Base-by-base conservation (phyloP, 1,284 basidiomycete genomes). In the Nidula niveotomentosa region DNA sequence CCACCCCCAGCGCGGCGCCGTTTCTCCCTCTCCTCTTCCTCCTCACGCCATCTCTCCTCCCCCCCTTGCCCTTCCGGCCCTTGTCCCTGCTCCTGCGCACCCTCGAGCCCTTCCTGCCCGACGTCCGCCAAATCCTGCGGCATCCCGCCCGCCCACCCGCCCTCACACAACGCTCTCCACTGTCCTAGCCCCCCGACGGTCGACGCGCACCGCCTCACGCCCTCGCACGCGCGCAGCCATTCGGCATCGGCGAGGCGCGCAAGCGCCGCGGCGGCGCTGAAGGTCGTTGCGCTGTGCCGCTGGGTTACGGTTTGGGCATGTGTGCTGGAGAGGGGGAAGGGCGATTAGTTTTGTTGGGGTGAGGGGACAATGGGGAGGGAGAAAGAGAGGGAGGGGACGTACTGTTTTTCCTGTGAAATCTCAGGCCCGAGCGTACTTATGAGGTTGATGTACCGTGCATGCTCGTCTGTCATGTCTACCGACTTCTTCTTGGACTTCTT, bases 341-440 rank as follows among this genome's bases (percentile, higher is more conserved):
- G 10, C n/a, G 35, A 3, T 23, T 23, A 23, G 23, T 23, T 23
- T 23, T 23, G 6, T 15, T 35, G 7, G 13, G 48, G 48, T 54
- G 23, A 23, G 23, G 23, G 23, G 23, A 23, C 23, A 23, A 23
- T 23, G 23, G 23, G 23, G 23, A 23, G 23, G 23, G 23, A 23
- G 23, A 23, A 3, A 23, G 23, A 44, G 36, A 12, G 41, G 15
- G 52, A 23, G 30, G 15, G 48, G 15, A 71, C 86, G 68, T 50
- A 90, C 90, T 86, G 83, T 76, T 89, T 91, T 64, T 89, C 86
- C 63, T 88, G 83, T 8, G 87, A 86, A 56, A 91, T 85, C 62
- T 91, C 90, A 8, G 88, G 86, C 0, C 89, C 90, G 12, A 91
- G 68, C n/a, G 78, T 75, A 60, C 81, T 86, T 55, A 91, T 83